A percentile compares a stretch with the other conserved stretches of the same genome.
Conservation (phyloP, 768 basidiomycete species). For the Epithele typhae region DNA sequence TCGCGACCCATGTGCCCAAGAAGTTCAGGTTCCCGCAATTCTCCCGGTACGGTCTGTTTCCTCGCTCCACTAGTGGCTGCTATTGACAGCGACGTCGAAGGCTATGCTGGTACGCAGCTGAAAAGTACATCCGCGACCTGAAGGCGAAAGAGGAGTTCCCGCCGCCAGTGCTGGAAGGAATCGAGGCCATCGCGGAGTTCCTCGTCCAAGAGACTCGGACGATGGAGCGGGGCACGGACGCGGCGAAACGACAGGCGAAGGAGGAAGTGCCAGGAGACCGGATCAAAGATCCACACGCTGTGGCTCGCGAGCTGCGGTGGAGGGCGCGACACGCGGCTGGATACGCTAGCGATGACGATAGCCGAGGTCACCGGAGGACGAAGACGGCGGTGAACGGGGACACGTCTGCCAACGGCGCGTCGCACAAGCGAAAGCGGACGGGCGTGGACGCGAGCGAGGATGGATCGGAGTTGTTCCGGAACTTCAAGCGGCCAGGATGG, state of each 20-base stretch:
- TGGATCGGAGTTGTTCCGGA: slow-evolving; percentile 39
- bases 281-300: slow-evolving; percentile 74
- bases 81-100: too few relatives aligned
- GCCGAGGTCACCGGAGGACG: slow-evolving; percentile 26
- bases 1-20: slow-evolving; percentile 87
- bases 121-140: slow-evolving; percentile 73
- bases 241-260: slow-evolving; percentile 69
- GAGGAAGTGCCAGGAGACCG: slow-evolving; percentile 80
- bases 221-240: slow-evolving; percentile 68
- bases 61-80: too few relatives aligned
- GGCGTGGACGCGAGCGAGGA: slow-evolving; percentile 15
- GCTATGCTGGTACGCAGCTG: slow-evolving; percentile 88
- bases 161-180: slow-evolving; percentile 62
- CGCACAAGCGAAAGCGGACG: slow-evolving; percentile 25
- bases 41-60: too few relatives aligned
- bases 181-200: slow-evolving; percentile 70
- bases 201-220: slow-evolving; percentile 71
- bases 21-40: slow-evolving; percentile 28
- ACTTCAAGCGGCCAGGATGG: slow-evolving; percentile 70
- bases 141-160: slow-evolving; percentile 50
- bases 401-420: slow-evolving; percentile 20
- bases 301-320: slow-evolving; percentile 87
- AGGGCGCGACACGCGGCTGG: slow-evolving; percentile 61
- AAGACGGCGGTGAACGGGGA: slow-evolving; percentile 38
- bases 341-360: slow-evolving; percentile 65